Conservation (phyloP, 495 filamentous ascomycete species). For the Talaromyces thailandensis region DNA sequence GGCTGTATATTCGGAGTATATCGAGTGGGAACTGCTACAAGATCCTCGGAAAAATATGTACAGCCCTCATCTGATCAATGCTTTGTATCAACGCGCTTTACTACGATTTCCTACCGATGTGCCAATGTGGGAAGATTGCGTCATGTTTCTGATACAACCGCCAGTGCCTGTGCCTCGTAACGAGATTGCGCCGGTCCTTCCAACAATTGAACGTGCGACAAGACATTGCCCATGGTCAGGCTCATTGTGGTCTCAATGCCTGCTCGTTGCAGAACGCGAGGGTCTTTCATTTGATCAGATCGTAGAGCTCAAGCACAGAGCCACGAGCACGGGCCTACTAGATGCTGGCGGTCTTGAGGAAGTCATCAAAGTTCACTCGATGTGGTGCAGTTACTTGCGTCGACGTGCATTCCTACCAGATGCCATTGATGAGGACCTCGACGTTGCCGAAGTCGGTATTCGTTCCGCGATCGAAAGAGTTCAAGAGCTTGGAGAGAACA, state of each 20-base stretch:
- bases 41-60: slow-evolving; percentile 43
- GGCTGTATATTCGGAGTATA: slow-evolving; percentile 59
- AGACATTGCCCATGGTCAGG: slow-evolving; percentile 90
- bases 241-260: slow-evolving; percentile 78
- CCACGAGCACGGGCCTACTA: slow-evolving; percentile 72
- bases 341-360: slow-evolving; percentile 70
- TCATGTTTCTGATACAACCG: slow-evolving; percentile 57
- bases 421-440: slow-evolving; percentile 78
- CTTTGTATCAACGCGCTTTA: slow-evolving; percentile 67
- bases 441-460: slow-evolving; percentile 86
- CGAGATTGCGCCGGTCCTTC: slow-evolving; percentile 26
- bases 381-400: slow-evolving; percentile 89
- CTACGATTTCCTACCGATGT: slow-evolving; percentile 63
- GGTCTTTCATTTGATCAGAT: slow-evolving; percentile 67
- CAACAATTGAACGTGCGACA: slow-evolving; percentile 66
- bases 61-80: slow-evolving; percentile 56
- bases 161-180: slow-evolving; percentile 19
- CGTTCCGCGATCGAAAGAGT: slow-evolving; percentile 76
- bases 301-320: slow-evolving; percentile 82
- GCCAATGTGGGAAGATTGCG: slow-evolving; percentile 69
- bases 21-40: slow-evolving; percentile 69
- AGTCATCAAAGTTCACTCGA: slow-evolving; percentile 77
- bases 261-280: slow-evolving; percentile 72
- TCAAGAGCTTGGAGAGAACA: slow-evolving; percentile 63
- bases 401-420: slow-evolving; percentile 68